A percentile compares a stretch with the other conserved stretches of the same genome.
Conservation (phyloP, 1,284 basidiomycete genomes). For the Malassezia furfur region DNA sequence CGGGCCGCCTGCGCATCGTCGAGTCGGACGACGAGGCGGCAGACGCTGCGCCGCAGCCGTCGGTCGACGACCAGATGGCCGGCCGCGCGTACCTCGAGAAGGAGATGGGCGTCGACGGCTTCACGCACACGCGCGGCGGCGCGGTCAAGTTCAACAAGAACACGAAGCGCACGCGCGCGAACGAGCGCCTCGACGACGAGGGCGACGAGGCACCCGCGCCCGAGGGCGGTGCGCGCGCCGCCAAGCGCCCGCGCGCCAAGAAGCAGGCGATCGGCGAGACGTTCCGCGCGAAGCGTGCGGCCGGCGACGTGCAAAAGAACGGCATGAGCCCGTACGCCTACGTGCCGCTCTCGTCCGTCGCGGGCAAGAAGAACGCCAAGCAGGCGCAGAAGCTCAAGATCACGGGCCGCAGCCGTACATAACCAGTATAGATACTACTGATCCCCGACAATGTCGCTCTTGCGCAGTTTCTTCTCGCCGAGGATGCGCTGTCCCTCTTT, state of each 20-base stretch:
- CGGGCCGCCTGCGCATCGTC: conserved; percentile 80
- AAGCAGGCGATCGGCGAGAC: conserved; percentile 38
- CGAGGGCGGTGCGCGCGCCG: conserved; percentile 2
- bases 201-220: conserved; percentile 17
- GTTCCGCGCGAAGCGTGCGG: conserved; percentile 36
- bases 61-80: conserved; percentile 52
- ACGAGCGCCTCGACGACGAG: conserved; percentile 33
- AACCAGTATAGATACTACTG: background rate
- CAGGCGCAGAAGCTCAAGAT: conserved; percentile 9
- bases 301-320: conserved; percentile 59
- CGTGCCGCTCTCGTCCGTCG: conserved; percentile 40
- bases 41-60: conserved; percentile 22
- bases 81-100: conserved; percentile 67
- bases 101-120: conserved; percentile 74
- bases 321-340: conserved; percentile 85
- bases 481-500: conserved; percentile 22
- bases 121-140: conserved; percentile 65
- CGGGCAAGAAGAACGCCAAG: conserved; percentile 27
- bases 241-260: conserved; percentile 21
- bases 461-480: conserved; percentile 26
- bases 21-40: conserved; percentile 49
- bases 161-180: conserved; percentile 43
- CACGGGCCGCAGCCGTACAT: conserved; percentile 6
- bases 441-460: conserved; percentile 35
- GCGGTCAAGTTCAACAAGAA: conserved; percentile 93